phyloP scores from a whole-genome alignment of 73 alveolate species.

The Stentor coeruleus region DNA sequence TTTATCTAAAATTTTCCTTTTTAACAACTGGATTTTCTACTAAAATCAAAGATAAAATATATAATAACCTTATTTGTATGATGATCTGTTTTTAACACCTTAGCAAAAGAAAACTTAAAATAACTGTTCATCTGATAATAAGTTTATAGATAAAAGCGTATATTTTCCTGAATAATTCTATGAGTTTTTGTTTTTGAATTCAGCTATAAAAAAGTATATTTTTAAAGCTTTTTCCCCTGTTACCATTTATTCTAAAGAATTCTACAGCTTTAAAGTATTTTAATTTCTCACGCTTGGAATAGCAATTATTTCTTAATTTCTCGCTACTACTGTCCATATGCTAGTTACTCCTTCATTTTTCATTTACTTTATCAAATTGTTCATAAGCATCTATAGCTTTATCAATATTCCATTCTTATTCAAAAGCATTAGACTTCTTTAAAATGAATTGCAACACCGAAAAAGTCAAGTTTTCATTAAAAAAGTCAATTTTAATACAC shows the following conservation, averaged over 20 bases:
- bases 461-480: background rate
- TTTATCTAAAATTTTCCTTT: constrained; percentile 13
- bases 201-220: constrained; percentile 10
- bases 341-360: constrained; percentile 3
- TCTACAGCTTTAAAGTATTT: background rate
- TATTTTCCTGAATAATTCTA: background rate
- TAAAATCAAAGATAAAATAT: background rate
- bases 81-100: background rate
- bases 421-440: constrained; percentile 17
- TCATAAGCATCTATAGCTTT: constrained; percentile 20
- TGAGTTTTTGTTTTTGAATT: background rate
- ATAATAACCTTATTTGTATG: background rate
- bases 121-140: background rate
- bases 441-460: background rate
- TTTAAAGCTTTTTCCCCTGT: constrained; percentile 13
- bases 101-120: background rate
- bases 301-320: background rate
- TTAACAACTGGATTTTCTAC: background rate
- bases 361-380: constrained; percentile 5
- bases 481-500: background rate
- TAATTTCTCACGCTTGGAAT: constrained; percentile 2
- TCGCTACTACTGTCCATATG: constrained; percentile 4
- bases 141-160: background rate
- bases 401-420: background rate
- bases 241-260: background rate